Conservation (phyloP, 1,139 yeast genomes). For the Candida freyschussii region DNA sequence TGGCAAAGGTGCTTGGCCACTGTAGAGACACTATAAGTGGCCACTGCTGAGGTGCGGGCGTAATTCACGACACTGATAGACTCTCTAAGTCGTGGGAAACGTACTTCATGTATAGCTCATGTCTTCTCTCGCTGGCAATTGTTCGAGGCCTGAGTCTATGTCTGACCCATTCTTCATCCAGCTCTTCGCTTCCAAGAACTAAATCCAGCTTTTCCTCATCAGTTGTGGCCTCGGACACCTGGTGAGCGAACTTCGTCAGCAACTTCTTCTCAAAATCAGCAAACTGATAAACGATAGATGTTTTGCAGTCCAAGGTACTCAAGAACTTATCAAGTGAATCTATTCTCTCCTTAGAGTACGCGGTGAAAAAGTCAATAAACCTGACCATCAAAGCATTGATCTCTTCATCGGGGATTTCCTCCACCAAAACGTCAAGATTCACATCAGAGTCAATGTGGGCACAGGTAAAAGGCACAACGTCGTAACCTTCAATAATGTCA, state of each 20-base stretch:
- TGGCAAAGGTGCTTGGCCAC: too few relatives aligned
- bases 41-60: too few relatives aligned
- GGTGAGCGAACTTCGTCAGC: conserved; percentile 7
- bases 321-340: conserved; percentile 11
- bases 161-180: conserved; percentile 28
- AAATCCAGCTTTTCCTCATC: conserved; percentile 22
- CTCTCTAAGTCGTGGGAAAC: not conserved
- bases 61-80: too few relatives aligned
- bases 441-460: conserved; percentile 13
- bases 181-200: conserved; percentile 23
- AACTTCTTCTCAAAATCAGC: conserved; percentile 16
- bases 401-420: conserved; percentile 20
- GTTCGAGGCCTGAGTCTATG: conserved; percentile 21
- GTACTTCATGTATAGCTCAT: conserved; percentile 6
- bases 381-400: conserved; percentile 16
- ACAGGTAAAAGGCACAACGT: conserved; percentile 16
- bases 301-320: conserved; percentile 1
- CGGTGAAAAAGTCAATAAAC: conserved; percentile 22
- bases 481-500: conserved; percentile 19
- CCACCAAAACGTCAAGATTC: conserved; percentile 12
- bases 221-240: conserved; percentile 4
- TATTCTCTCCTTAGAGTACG: conserved; percentile 17
- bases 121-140: conserved; percentile 9
- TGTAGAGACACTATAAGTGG: too few relatives aligned
- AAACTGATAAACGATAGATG: conserved; percentile 18